Conservation (phyloP, 352 stramenopile species). For the Phytophthora ramorum region DNA sequence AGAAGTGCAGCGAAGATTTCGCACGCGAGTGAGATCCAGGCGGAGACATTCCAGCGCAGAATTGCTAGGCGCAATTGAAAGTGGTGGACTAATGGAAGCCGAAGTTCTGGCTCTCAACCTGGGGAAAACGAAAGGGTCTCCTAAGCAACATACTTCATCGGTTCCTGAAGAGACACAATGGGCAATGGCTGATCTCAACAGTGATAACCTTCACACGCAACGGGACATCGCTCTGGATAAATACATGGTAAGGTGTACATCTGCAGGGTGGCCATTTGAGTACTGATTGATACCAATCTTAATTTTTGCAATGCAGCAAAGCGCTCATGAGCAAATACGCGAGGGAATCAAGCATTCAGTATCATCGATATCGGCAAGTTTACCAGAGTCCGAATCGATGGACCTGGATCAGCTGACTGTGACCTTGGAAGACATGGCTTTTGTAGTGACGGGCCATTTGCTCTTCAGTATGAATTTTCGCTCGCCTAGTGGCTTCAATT, state of each 20-base stretch:
- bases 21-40: conserved; percentile 12
- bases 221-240: conserved; percentile 72
- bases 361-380: conserved; percentile 35
- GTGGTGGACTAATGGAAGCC: conserved; percentile 50
- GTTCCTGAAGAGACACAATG: conserved; percentile 35
- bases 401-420: conserved; percentile 50
- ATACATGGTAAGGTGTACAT: conserved; percentile 69
- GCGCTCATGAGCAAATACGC: conserved; percentile 66
- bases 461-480: conserved; percentile 88
- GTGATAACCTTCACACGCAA: conserved; percentile 52
- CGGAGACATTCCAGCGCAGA: conserved; percentile 69
- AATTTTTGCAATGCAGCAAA: conserved; percentile 48
- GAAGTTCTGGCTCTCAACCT: conserved; percentile 38
- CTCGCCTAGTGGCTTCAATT: conserved; percentile 80
- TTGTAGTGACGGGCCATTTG: conserved; percentile 74
- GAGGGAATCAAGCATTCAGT: conserved; percentile 58
- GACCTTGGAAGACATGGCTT: conserved; percentile 79
- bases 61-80: conserved; percentile 70
- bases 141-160: conserved; percentile 25
- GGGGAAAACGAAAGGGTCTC: conserved; percentile 19
- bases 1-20: conserved; percentile 27
- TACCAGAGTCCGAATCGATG: conserved; percentile 34
- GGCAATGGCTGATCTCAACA: conserved; percentile 21
- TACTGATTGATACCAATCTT: conserved; percentile 17
- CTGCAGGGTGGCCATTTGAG: neutral